phyloP scores from a whole-genome alignment of 2,329 filamentous ascomycete genomes.

The Pseudocercospora fuligena region DNA sequence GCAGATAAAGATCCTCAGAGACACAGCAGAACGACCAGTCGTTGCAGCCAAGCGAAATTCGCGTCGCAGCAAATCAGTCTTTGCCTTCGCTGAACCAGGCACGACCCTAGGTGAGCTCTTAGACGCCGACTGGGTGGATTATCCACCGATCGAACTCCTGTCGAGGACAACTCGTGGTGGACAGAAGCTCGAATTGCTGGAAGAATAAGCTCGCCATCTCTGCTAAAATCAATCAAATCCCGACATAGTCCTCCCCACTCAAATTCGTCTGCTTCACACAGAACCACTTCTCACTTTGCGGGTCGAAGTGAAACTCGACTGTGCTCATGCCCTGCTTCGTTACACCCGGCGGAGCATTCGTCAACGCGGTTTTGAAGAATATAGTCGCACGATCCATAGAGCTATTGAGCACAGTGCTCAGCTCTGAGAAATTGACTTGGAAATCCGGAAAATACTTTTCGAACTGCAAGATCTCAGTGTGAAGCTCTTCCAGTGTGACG shows the following conservation, averaged over 20 bases:
- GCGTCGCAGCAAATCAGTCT: too few species aligned
- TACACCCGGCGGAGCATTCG: background rate
- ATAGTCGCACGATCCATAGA: conserved; percentile 4
- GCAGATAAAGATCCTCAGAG: too few species aligned
- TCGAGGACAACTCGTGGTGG: too few species aligned
- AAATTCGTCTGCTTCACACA: conserved; percentile 3
- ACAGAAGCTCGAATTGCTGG: too few species aligned
- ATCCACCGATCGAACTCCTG: background rate
- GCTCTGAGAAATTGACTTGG: background rate
- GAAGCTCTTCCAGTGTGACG: background rate
- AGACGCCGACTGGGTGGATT: background rate
- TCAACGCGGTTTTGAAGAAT: background rate
- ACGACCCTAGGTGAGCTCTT: too few species aligned
- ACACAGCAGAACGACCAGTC: too few species aligned
- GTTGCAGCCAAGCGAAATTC: too few species aligned
- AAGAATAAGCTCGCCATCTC: too few species aligned
- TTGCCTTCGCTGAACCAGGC: too few species aligned
- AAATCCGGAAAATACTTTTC: background rate
- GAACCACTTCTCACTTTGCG: background rate
- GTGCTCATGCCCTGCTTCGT: conserved; percentile 4
- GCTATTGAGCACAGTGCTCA: background rate
- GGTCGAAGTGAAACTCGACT: background rate
- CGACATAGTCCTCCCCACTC: background rate
- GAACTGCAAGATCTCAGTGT: background rate
- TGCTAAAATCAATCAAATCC: too few species aligned